Evolutionary conservation across 768 basidiomycete genomes (phyloP), one percentile per base, ranked within the genome.

Genomic region (Kwoniella europaea): DNA sequence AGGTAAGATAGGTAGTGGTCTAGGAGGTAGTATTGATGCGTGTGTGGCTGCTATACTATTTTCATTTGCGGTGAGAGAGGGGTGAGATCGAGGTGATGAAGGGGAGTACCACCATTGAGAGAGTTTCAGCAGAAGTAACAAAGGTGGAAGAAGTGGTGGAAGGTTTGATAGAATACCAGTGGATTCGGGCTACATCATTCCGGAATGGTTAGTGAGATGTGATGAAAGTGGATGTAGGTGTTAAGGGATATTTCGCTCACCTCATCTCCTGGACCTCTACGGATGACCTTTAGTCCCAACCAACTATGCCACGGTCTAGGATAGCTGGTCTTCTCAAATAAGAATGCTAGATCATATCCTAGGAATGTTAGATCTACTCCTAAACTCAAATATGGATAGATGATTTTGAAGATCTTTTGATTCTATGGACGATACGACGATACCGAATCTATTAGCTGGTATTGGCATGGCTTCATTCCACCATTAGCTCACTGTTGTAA

Each of bases 51-150:
- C 67, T 20, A 43, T 41, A 84, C 86, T 12, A 88, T 89, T 42
- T 86, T 86, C 10, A 89, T 87, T 64, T 12, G 63, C 62, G 9
- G 68, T 70, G 24, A 70, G 52, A 15, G 67, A 24, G 2, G 84
- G n/a, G 89, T 88, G 52, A 90, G 74, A 88, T 18, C 91, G 92
- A 3, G 91, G 94, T 12, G 93, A 97, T 55, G 88, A 88, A 22
- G 97, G 94, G 4, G 94, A 95, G 80, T 98, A 98, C 94, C 96
- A 99, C 94, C 97, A 99, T 84, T 98, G 94, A 57, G 97, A 86
- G 84, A 98, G 95, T 84, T 68, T 66, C 43, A 70, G 63, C 6
- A 62, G 22, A 16, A 67, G 57, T 41, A 69, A 43, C 41, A 63
- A 29, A 2, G 68, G 73, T 24, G 66, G 73, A 27, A 68, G 57